Evolutionary conservation across 1,139 yeast species (phyloP), one percentile per base, ranked within the genome.

Genomic region (Suhomyces panamericanus): DNA sequence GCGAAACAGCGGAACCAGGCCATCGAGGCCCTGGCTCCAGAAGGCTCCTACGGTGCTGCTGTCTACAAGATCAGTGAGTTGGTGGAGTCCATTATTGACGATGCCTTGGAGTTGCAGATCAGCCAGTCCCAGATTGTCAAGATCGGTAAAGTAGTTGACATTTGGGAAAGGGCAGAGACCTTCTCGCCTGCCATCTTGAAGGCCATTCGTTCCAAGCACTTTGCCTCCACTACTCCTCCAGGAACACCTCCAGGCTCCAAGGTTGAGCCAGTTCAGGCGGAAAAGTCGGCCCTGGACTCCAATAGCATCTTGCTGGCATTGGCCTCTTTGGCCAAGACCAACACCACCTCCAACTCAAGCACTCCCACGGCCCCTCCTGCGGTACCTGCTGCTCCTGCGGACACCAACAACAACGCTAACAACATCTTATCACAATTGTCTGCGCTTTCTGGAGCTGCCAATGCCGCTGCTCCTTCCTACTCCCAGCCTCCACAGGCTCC

Each of bases 151-250:
- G 76, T 93, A 56, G 78, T 93, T 54, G 96, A 88, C 53, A 91
- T 93, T 58, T 93, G 99, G 99, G 89, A 83, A 57, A 81, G 89
- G 54, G 87, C 93, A 30, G 83, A 81, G 41, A 86, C 96, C 13
- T 93, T 93, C 66, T 73, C 76, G 43, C 76, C 77, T 35, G 74
- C 75, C 36, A 69, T 76, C 32, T 70, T 91, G 49, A 67, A 75
- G 43, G 64, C 76, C 17, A 77, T 87, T 46, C 79, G 83, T 62
- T 64, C 70, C n/a, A 82, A 78, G 57, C 81, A 80, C 64, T 84
- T 83, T 57, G 70, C 73, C 40, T 69, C 79, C 46, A 67, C 78
- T 22, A 78, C 85, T 6, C 78, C 83, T 9, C 87, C 88, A 43
- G 78, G 77, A 36, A 62, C 83, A 41, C 83, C 84, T 32, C 79